Evolutionary conservation across 2,329 filamentous ascomycete species (phyloP).

Genomic region (Microdochium trichocladiopsis): DNA sequence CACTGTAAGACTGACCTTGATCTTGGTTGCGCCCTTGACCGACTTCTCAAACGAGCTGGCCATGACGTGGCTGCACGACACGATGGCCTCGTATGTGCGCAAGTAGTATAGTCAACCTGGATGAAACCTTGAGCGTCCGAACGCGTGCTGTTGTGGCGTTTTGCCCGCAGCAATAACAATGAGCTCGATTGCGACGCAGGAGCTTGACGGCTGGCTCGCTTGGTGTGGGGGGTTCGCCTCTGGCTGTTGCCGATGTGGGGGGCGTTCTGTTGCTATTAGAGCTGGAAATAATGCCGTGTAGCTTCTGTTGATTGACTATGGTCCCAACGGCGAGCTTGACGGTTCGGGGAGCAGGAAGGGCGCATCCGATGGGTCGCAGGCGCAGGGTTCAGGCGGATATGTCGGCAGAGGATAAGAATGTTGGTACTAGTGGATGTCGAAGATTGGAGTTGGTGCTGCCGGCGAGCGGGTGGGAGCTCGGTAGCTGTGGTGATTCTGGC

Average conservation of each 20-base stretch:
- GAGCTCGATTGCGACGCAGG: too few species aligned
- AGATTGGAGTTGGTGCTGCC: background rate
- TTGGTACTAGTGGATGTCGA: background rate
- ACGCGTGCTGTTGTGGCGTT: too few species aligned
- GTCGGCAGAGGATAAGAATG: background rate
- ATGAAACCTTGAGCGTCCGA: too few species aligned
- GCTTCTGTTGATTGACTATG: too few species aligned
- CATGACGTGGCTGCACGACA: constrained; percentile 39
- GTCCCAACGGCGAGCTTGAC: background rate
- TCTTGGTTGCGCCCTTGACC: constrained; percentile 97
- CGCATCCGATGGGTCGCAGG: background rate
- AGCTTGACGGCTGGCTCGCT: too few species aligned
- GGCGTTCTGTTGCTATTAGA: too few species aligned
- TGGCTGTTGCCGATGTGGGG: too few species aligned
- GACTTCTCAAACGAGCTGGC: constrained; percentile 95
- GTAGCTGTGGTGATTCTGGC: too few species aligned
- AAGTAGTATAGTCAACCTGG: background rate
- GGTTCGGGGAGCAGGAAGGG: background rate
- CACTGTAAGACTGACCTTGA: constrained; percentile 58
- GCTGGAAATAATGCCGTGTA: too few species aligned
- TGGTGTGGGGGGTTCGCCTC: too few species aligned
- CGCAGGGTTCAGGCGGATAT: background rate
- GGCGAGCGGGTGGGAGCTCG: background rate
- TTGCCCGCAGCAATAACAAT: too few species aligned
- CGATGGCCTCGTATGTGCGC: background rate